These are phyloP conservation scores for Hypoxylon sp. DNA, from an alignment of 2,329 filamentous ascomycete species.

Conservation along the genomic window DNA sequence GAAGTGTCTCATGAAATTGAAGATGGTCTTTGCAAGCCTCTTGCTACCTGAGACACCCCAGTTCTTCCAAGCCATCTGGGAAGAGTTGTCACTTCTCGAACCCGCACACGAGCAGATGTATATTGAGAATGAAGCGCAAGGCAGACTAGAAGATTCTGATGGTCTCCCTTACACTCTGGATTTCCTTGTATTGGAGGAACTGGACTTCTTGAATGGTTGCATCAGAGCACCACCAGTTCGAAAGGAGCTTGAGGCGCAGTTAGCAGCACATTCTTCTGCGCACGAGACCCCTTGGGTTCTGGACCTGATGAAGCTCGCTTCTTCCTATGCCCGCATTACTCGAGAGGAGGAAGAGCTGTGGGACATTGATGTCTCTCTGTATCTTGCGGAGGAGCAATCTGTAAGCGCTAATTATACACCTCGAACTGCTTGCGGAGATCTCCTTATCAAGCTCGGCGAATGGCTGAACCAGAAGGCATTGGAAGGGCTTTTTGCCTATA, in stretches of 20 bases:
- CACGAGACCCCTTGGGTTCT: conserved; percentile 84
- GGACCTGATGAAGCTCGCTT: conserved; percentile 87
- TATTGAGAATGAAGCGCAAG: conserved; percentile 87
- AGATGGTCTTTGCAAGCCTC: conserved; percentile 84
- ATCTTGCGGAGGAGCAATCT: conserved; percentile 93
- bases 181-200: conserved; percentile 91
- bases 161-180: conserved; percentile 95
- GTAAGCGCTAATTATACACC: conserved; percentile 97
- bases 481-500: conserved; percentile 83
- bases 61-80: conserved; percentile 91
- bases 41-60: conserved; percentile 85
- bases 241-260: conserved; percentile 86
- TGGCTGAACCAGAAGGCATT: conserved; percentile 85
- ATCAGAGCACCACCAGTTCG: conserved; percentile 90
- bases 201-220: conserved; percentile 94
- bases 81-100: conserved; percentile 83
- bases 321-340: conserved; percentile 90
- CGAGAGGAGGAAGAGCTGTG: conserved; percentile 94
- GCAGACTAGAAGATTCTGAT: conserved; percentile 90
- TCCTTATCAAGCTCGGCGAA: conserved; percentile 92
- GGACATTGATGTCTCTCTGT: conserved; percentile 97
- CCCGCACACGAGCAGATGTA: conserved; percentile 85
- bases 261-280: conserved; percentile 72
- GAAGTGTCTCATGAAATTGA: conserved; percentile 92
- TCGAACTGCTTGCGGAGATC: conserved; percentile 90